Conservation (phyloP, 192 early-diverging fungal species). For the Podila clonocystis region DNA sequence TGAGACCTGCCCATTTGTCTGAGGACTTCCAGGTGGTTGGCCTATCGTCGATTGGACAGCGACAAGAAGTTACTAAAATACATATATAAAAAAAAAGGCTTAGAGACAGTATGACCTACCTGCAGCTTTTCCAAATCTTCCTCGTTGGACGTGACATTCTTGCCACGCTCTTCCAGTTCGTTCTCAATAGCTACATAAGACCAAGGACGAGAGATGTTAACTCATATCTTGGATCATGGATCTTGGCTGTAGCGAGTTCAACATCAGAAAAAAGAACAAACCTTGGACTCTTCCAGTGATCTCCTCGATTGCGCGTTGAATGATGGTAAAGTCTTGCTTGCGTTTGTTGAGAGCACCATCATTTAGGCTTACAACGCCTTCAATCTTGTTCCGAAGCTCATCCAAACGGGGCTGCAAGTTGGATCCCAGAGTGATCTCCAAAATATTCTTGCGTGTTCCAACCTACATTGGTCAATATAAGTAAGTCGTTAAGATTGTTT, state of each 20-base stretch:
- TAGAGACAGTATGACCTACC: slow-evolving; percentile 5
- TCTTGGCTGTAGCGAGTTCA: neutral
- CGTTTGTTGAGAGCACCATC: slow-evolving; percentile 56
- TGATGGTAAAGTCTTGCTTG: slow-evolving; percentile 18
- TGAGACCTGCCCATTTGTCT: slow-evolving; percentile 64
- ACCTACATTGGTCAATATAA: slow-evolving; percentile 55
- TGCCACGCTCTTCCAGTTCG: slow-evolving; percentile 27
- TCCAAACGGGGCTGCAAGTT: slow-evolving; percentile 76
- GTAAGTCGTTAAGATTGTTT: neutral
- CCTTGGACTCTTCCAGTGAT: slow-evolving; percentile 49
- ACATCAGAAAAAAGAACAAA: neutral
- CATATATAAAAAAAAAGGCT: neutral
- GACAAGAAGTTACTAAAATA: neutral
- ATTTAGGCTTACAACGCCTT: slow-evolving; percentile 52
- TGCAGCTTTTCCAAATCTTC: slow-evolving; percentile 36
- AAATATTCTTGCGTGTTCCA: slow-evolving; percentile 73
- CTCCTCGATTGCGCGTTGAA: slow-evolving; percentile 39
- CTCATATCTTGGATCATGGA: neutral
- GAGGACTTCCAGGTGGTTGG: slow-evolving; percentile 58
- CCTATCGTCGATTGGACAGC: slow-evolving; percentile 20
- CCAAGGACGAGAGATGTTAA: neutral
- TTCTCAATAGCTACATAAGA: slow-evolving; percentile 50
- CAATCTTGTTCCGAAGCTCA: slow-evolving; percentile 73
- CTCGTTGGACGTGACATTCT: slow-evolving; percentile 31
- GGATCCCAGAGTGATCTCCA: slow-evolving; percentile 77